These are phyloP conservation scores for Gossypium davidsonii DNA, from an alignment of 441 rosid species.

Conservation along the genomic window DNA sequence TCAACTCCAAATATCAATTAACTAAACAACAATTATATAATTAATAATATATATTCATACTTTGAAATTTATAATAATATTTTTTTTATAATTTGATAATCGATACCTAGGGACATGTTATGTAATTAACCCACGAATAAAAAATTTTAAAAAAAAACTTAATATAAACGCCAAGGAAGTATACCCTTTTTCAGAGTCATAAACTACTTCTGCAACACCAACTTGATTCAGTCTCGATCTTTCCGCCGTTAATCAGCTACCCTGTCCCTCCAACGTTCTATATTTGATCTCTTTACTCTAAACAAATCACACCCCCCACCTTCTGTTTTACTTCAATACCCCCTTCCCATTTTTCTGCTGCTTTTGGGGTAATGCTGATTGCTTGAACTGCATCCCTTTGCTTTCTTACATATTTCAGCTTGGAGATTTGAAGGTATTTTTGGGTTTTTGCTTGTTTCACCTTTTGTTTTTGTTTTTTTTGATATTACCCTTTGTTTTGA, in stretches of 20 bases:
- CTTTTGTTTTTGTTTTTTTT: no score
- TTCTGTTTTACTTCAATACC: background rate
- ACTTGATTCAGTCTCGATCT: constrained; percentile 26
- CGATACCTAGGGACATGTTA: background rate
- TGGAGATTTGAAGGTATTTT: constrained; percentile 1
- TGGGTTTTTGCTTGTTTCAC: background rate
- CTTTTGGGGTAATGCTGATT: background rate
- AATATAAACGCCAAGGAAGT: background rate
- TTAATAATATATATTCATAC: no score
- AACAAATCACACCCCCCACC: background rate
- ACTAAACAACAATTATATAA: no score
- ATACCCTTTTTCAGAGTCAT: background rate
- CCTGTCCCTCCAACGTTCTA: background rate
- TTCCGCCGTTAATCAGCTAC: constrained; percentile 26
- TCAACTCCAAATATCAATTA: no score
- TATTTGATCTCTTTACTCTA: background rate
- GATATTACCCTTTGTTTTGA: background rate
- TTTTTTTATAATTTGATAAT: background rate
- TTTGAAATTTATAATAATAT: no score
- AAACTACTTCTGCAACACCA: constrained; percentile 29
- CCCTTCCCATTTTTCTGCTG: background rate
- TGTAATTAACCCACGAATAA: background rate
- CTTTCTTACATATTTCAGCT: constrained; percentile 1
- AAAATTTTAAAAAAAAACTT: background rate
- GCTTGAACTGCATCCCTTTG: background rate